Evolutionary conservation across 208 protist species (phyloP), one percentile per base, ranked within the genome.

Genomic region (Lotmaria passim): DNA sequence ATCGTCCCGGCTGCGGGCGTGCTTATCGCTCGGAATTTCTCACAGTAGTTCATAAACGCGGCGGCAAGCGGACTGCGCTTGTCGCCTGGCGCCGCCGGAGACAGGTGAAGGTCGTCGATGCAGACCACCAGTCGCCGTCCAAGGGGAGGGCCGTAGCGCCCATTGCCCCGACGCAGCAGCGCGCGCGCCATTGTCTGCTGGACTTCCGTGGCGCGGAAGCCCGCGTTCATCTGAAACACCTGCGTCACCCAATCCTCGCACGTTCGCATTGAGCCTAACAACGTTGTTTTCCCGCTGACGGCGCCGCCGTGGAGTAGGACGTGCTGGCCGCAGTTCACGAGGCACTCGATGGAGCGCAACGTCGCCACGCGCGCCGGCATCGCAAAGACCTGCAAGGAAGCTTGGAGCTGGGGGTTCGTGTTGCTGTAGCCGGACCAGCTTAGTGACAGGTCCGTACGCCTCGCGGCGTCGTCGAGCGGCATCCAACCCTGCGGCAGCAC

Each of bases 61-160:
- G 82, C 80, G 10, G 78, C 81, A 19, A 83, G 55, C 11, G 83
- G 79, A 34, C 48, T 64, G 38, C 46, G 43, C 3, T 50, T 39
- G 26, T 70, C 67, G 61, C 15, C n/a, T 39, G 30, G 14, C 15
- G 68, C 36, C 24, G 44, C 24, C 19, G 65, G 79, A 10, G 78
- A 78, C 34, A 94, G 63, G 64, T 94, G 83, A n/a, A 94, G 70
- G 77, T 96, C 91, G 58, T 96, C 91, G 28, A 96, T 86, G 74
- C 85, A 93, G 30, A 96, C 75, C 3, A 94, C 78, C n/a, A 96
- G 70, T 21, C 82, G 86, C 19, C 79, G 77, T 11, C 88, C 91
- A 17, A 89, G 39, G 36, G 73, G 76, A 31, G 91, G 88, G 4
- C 82, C 82, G 73, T 90, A 88, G 24, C 52, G 23, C 17, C 82